These are phyloP conservation scores for Cicer cuneatum DNA, from an alignment of 306 rosid genomes.

Conservation along the genomic window DNA sequence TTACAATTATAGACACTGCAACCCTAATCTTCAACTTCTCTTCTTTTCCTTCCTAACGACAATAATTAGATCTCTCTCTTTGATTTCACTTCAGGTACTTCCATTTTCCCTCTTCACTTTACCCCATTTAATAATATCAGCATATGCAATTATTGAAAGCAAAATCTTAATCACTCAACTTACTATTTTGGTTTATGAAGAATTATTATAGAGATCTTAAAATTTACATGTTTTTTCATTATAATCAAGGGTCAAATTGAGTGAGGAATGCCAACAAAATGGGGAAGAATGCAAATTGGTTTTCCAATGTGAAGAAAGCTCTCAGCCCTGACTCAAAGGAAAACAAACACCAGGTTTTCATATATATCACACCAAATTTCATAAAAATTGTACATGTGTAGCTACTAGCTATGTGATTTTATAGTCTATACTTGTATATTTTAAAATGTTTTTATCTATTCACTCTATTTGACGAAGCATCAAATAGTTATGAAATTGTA, in stretches of 20 bases:
- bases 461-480: too few relatives aligned
- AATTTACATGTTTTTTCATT: constrained; percentile 31
- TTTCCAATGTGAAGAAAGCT: constrained; percentile 92
- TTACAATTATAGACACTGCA: constrained; percentile 38
- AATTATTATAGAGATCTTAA: constrained; percentile 22
- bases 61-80: constrained; percentile 69
- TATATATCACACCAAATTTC: too few relatives aligned
- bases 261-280: constrained; percentile 76
- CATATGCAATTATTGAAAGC: constrained; percentile 18
- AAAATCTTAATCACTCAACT: not conserved
- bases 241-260: constrained; percentile 49
- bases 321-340: constrained; percentile 90
- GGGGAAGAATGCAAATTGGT: constrained; percentile 96
- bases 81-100: constrained; percentile 58
- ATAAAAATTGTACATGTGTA: too few relatives aligned
- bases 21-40: constrained; percentile 43
- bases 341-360: constrained; percentile 67
- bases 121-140: constrained; percentile 24
- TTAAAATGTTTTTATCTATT: too few relatives aligned
- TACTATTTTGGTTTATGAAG: constrained; percentile 20
- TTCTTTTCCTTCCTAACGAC: constrained; percentile 45
- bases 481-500: too few relatives aligned
- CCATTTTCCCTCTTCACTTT: constrained; percentile 40
- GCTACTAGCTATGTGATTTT: too few relatives aligned
- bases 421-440: too few relatives aligned